These are phyloP conservation scores for Schizosaccharomyces octosporus DNA, from an alignment of 805 yeast species.

Conservation along the genomic window DNA sequence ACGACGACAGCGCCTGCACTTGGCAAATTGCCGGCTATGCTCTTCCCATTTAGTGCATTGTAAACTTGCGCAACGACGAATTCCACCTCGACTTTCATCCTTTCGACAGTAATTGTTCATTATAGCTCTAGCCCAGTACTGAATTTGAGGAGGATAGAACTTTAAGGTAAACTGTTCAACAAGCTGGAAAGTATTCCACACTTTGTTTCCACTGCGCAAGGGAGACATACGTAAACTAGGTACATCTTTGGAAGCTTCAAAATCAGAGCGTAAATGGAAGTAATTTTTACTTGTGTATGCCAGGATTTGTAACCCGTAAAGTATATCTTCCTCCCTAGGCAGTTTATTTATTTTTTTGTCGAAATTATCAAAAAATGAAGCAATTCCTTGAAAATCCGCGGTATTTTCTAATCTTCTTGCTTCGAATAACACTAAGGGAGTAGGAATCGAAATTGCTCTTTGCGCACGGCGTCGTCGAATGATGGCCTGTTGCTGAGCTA, in stretches of 20 bases:
- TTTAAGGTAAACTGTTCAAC: conserved; percentile 72
- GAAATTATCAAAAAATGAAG: background rate
- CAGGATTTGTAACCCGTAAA: conserved; percentile 74
- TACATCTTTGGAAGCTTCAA: conserved; percentile 55
- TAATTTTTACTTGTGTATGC: conserved; percentile 77
- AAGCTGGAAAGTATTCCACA: conserved; percentile 38
- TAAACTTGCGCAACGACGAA: conserved; percentile 82
- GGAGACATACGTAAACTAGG: conserved; percentile 24
- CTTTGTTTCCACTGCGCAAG: conserved; percentile 7
- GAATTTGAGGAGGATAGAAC: conserved; percentile 50
- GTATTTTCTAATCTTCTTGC: background rate
- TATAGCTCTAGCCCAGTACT: conserved; percentile 93
- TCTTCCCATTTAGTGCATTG: conserved; percentile 89
- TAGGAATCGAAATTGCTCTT: background rate
- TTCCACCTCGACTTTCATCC: conserved; percentile 67
- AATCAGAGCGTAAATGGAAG: conserved; percentile 44
- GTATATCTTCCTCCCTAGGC: conserved; percentile 79
- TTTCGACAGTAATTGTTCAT: conserved; percentile 89
- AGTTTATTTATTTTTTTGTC: conserved; percentile 11
- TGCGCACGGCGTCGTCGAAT: background rate
- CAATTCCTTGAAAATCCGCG: background rate
- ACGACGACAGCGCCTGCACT: conserved; percentile 79
- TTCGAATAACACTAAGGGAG: background rate
- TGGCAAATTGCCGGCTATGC: conserved; percentile 74
- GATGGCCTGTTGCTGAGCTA: background rate